A percentile compares a stretch with the other conserved stretches of the same genome.
phyloP scores from a whole-genome alignment of 2,329 filamentous ascomycete species.

The Grosmannia huntii region DNA sequence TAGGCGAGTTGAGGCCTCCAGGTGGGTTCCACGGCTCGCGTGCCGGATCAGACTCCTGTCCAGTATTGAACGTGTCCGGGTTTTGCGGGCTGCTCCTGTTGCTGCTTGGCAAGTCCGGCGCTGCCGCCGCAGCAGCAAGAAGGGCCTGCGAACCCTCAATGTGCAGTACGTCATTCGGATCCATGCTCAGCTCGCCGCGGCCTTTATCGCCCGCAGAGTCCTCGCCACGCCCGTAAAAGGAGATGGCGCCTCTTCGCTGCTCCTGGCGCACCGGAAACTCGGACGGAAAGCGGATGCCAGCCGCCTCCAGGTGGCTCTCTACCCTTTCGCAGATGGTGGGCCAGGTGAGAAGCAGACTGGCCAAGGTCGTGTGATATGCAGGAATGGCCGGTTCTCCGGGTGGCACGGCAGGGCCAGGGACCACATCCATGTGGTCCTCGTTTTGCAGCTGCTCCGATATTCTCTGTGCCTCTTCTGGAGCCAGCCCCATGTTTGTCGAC shows the following conservation, averaged over 20 bases:
- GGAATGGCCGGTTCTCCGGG: constrained; percentile 60
- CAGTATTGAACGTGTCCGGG: constrained; percentile 31
- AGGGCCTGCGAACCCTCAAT: background rate
- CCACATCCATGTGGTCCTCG: constrained; percentile 37
- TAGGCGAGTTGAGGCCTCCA: constrained; percentile 34
- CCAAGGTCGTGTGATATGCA: constrained; percentile 80
- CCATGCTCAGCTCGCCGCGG: background rate
- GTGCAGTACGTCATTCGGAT: background rate
- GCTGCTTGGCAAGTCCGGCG: constrained; percentile 4
- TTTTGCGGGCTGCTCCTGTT: constrained; percentile 23
- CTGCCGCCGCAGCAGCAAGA: too few species aligned
- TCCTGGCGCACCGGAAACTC: constrained; percentile 70
- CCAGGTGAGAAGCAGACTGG: constrained; percentile 67
- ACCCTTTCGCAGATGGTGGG: constrained; percentile 55
- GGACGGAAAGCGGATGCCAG: constrained; percentile 42
- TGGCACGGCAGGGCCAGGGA: constrained; percentile 33
- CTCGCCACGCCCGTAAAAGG: constrained; percentile 69
- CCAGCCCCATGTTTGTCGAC: constrained; percentile 9
- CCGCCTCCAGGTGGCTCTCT: constrained; percentile 30
- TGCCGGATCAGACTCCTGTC: constrained; percentile 34
- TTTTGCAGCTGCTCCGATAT: constrained; percentile 23
- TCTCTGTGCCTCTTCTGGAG: constrained; percentile 18
- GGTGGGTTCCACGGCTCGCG: constrained; percentile 47
- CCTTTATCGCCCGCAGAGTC: constrained; percentile 24
- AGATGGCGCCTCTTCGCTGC: constrained; percentile 58